These are phyloP conservation scores for Cryphonectria nitschkei DNA, from an alignment of 2,329 filamentous ascomycete genomes.

Conservation along the genomic window DNA sequence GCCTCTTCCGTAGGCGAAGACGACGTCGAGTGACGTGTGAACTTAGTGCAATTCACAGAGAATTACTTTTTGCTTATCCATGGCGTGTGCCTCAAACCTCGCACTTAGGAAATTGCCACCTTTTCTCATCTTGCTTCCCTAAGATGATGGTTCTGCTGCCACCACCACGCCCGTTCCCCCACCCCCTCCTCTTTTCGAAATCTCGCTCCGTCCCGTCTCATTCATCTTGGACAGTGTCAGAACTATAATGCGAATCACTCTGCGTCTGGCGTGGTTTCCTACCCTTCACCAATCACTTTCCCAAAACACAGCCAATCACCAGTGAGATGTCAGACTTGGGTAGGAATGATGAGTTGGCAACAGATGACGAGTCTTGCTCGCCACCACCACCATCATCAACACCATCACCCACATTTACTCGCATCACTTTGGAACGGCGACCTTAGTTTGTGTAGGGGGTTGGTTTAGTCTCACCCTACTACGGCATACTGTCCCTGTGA, in stretches of 20 bases:
- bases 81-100: too few species aligned
- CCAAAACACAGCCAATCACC: background rate
- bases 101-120: background rate
- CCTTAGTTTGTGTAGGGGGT: background rate
- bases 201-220: constrained; percentile 10
- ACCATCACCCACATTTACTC: background rate
- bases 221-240: background rate
- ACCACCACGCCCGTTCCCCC: background rate
- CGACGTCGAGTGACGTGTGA: background rate
- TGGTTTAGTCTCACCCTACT: constrained; percentile 4
- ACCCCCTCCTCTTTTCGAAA: background rate
- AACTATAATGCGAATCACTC: background rate
- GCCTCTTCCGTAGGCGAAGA: background rate
- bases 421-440: background rate
- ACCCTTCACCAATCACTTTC: background rate
- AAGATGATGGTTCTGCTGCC: background rate
- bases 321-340: background rate
- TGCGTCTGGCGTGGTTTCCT: background rate
- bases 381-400: background rate
- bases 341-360: background rate
- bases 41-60: background rate
- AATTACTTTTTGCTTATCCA: background rate
- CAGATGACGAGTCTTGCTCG: background rate
- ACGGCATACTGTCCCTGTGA: background rate
- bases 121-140: background rate